Evolutionary conservation across 2,329 filamentous ascomycete genomes (phyloP).

Genomic region (Alternaria sp.): DNA sequence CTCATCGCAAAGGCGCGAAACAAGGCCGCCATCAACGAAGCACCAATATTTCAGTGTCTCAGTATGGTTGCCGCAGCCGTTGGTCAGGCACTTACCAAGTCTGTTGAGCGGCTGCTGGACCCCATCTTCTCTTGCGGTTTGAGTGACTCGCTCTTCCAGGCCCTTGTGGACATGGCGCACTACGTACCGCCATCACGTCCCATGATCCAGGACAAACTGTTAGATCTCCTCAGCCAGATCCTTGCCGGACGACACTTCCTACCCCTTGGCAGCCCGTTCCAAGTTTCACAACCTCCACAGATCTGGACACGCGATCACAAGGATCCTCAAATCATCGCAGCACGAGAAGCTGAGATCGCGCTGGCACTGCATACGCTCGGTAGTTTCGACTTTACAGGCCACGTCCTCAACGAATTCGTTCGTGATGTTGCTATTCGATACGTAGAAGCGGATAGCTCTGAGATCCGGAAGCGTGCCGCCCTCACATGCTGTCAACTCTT

Average conservation of each 20-base stretch:
- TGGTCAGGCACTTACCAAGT: slow-evolving; percentile 95
- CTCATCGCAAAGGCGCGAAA: slow-evolving; percentile 80
- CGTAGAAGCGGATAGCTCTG: slow-evolving; percentile 92
- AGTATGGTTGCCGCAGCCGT: slow-evolving; percentile 95
- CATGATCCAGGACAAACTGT: slow-evolving; percentile 89
- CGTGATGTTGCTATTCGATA: slow-evolving; percentile 98
- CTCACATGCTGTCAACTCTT: slow-evolving; percentile 98
- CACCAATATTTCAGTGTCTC: slow-evolving; percentile 94
- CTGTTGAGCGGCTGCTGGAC: slow-evolving; percentile 94
- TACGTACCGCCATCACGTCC: slow-evolving; percentile 95
- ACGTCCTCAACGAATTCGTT: slow-evolving; percentile 97
- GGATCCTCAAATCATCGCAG: slow-evolving; percentile 82
- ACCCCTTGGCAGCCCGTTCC: slow-evolving; percentile 88
- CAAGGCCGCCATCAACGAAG: slow-evolving; percentile 65
- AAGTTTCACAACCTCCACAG: slow-evolving; percentile 81
- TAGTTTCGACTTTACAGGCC: slow-evolving; percentile 91
- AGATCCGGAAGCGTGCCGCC: slow-evolving; percentile 92
- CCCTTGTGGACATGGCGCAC: slow-evolving; percentile 97
- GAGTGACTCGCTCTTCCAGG: slow-evolving; percentile 92
- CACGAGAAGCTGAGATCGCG: slow-evolving; percentile 85
- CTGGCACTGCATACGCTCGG: slow-evolving; percentile 92
- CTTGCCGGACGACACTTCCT: slow-evolving; percentile 92
- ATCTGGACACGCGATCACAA: slow-evolving; percentile 88
- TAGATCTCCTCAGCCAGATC: slow-evolving; percentile 94
- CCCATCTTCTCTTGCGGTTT: slow-evolving; percentile 97